phyloP scores from a whole-genome alignment of 139 green algal genomes.

The Chlamydomonas sphaeroides region DNA sequence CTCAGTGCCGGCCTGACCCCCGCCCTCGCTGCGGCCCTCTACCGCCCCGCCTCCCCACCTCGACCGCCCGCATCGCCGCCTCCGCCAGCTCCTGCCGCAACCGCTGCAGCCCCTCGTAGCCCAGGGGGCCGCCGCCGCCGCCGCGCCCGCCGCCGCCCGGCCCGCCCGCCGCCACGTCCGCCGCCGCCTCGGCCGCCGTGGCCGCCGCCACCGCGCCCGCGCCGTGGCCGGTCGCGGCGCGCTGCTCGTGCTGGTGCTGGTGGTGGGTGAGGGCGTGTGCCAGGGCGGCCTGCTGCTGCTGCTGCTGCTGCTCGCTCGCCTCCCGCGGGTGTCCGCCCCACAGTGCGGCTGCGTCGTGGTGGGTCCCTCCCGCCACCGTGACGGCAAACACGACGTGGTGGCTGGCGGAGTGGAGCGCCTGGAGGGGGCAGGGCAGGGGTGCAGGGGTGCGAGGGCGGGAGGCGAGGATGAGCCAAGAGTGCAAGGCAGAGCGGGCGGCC shows the following conservation, averaged over 20 bases:
- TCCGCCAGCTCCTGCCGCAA: slow-evolving; percentile 16
- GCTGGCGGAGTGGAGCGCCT: not conserved
- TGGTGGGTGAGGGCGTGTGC: no score
- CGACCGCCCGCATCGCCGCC: slow-evolving; percentile 5
- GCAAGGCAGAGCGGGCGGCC: no score
- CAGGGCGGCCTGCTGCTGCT: not conserved
- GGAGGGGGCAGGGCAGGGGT: no score
- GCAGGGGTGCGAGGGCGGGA: no score
- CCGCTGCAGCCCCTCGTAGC: not conserved
- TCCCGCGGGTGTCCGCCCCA: no score
- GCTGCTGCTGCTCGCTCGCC: no score
- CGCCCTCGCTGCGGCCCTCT: no score
- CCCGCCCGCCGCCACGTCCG: not conserved
- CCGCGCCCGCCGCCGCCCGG: no score
- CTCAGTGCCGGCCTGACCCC: no score
- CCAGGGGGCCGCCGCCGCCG: no score
- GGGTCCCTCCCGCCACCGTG: not conserved
- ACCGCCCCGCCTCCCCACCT: not conserved
- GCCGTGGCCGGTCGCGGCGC: not conserved
- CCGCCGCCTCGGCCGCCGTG: not conserved
- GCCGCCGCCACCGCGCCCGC: not conserved
- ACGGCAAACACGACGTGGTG: slow-evolving; percentile 13
- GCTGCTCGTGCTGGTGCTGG: no score
- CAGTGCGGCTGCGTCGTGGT: not conserved
- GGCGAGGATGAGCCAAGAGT: no score